Conservation (phyloP, 2,329 filamentous ascomycete species). For the Cytospora chrysosperma region DNA sequence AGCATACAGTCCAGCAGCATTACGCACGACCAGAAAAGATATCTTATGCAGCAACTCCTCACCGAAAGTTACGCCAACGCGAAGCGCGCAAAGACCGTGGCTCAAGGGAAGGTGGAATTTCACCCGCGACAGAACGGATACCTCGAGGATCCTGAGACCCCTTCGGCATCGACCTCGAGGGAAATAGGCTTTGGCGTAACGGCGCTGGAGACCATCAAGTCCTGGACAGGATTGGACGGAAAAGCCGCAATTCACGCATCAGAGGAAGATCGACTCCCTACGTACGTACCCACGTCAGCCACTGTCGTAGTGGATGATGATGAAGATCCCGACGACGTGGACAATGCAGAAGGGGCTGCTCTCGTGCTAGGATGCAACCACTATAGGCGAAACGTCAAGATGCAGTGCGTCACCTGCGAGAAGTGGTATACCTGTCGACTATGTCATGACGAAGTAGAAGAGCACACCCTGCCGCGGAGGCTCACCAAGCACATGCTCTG, state of each 20-base stretch:
- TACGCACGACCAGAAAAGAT: constrained; percentile 64
- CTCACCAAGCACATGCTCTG: constrained; percentile 95
- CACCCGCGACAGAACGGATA: constrained; percentile 14
- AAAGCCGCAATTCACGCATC: constrained; percentile 27
- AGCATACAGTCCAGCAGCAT: constrained; percentile 63
- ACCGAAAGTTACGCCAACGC: constrained; percentile 59
- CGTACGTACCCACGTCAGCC: constrained; percentile 59
- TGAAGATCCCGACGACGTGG: constrained; percentile 30
- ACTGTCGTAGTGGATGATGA: constrained; percentile 41
- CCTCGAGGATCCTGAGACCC: not conserved
- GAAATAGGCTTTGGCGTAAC: constrained; percentile 20
- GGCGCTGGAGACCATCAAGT: constrained; percentile 54
- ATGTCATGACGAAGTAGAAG: constrained; percentile 83
- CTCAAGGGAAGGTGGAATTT: constrained; percentile 24
- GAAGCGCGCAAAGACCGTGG: constrained; percentile 13
- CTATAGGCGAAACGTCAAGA: constrained; percentile 92
- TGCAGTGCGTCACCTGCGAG: constrained; percentile 87
- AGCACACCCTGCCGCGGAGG: constrained; percentile 74
- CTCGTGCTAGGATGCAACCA: constrained; percentile 74
- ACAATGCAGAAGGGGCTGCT: constrained; percentile 36
- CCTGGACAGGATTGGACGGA: constrained; percentile 53
- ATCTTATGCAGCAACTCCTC: constrained; percentile 68
- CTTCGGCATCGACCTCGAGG: constrained; percentile 11
- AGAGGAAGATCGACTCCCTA: constrained; percentile 63
- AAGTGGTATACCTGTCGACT: constrained; percentile 95